Conservation (phyloP, 495 filamentous ascomycete species). For the Symbiotaphrina buchneri region DNA sequence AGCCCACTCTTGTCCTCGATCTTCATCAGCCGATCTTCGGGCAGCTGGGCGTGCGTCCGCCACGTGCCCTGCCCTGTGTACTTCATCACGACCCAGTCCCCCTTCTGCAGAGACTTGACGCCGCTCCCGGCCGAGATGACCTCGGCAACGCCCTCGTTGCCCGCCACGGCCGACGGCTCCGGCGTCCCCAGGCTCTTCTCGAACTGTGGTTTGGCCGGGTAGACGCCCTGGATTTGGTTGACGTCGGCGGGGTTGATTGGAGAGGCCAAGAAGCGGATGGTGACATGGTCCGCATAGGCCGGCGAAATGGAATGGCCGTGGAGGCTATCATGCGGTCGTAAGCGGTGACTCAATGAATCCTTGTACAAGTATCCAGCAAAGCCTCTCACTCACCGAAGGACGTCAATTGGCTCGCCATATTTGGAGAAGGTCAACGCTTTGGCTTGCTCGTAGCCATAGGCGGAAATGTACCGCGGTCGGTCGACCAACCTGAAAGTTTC, state of each 20-base stretch:
- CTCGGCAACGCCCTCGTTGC: conserved; percentile 87
- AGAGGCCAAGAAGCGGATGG: conserved; percentile 56
- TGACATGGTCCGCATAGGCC: conserved; percentile 33
- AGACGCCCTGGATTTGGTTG: conserved; percentile 92
- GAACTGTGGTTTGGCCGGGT: conserved; percentile 64
- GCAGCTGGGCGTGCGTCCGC: conserved; percentile 66
- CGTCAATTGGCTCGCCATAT: conserved; percentile 69
- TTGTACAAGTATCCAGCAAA: neutral
- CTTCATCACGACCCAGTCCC: conserved; percentile 86
- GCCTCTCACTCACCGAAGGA: conserved; percentile 32
- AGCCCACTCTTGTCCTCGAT: conserved; percentile 47
- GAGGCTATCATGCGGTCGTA: conserved; percentile 20
- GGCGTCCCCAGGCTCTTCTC: conserved; percentile 47
- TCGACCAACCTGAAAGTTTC: no score
- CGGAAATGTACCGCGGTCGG: conserved; percentile 37
- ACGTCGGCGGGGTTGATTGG: conserved; percentile 96
- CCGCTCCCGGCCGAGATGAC: conserved; percentile 39
- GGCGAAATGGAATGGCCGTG: conserved; percentile 70
- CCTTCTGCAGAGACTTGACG: conserved; percentile 31
- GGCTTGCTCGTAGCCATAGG: conserved; percentile 93
- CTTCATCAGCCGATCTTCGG: conserved; percentile 34
- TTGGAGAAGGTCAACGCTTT: conserved; percentile 71
- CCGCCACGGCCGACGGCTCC: conserved; percentile 48
- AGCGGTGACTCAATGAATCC: no score
- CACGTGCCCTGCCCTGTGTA: conserved; percentile 69